These are phyloP conservation scores for Curvularia spicifera DNA, from an alignment of 2,329 filamentous ascomycete species.

Conservation along the genomic window DNA sequence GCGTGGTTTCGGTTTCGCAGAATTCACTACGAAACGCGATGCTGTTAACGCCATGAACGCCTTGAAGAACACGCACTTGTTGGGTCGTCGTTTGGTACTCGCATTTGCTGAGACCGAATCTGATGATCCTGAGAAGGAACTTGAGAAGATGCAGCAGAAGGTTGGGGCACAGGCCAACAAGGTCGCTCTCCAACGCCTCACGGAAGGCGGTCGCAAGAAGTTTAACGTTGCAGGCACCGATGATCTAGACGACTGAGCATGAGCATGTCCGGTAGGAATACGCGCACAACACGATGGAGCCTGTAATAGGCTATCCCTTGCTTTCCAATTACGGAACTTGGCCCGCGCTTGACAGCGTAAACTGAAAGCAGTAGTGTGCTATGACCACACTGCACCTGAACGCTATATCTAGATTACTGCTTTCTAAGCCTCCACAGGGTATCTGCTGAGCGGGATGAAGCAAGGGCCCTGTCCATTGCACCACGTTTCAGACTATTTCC, in stretches of 20 bases:
- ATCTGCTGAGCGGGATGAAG: conserved; percentile 39
- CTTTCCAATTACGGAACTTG: conserved; percentile 42
- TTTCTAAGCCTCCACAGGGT: conserved; percentile 36
- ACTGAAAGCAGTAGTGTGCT: conserved; percentile 38
- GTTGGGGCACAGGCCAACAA: conserved; percentile 88
- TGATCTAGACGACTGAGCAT: conserved; percentile 55
- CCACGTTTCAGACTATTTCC: conserved; percentile 38
- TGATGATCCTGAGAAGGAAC: conserved; percentile 92
- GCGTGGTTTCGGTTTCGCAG: conserved; percentile 94
- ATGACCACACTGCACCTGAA: conserved; percentile 41
- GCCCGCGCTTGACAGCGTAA: conserved; percentile 40
- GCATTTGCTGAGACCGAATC: conserved; percentile 90
- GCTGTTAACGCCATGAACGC: conserved; percentile 90
- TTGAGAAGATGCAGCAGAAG: conserved; percentile 96
- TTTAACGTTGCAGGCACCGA: conserved; percentile 80
- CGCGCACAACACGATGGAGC: conserved; percentile 40
- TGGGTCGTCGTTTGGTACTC: conserved; percentile 86
- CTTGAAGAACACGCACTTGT: conserved; percentile 87
- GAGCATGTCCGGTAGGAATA: conserved; percentile 38
- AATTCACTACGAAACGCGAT: conserved; percentile 90
- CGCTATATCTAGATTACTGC: conserved; percentile 40
- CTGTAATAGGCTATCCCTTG: conserved; percentile 42
- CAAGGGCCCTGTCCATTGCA: conserved; percentile 45
- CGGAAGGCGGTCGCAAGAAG: conserved; percentile 81
- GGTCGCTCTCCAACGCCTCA: conserved; percentile 87